Base-by-base conservation (phyloP, 805 yeast genomes). In the Candida tallmaniae region DNA sequence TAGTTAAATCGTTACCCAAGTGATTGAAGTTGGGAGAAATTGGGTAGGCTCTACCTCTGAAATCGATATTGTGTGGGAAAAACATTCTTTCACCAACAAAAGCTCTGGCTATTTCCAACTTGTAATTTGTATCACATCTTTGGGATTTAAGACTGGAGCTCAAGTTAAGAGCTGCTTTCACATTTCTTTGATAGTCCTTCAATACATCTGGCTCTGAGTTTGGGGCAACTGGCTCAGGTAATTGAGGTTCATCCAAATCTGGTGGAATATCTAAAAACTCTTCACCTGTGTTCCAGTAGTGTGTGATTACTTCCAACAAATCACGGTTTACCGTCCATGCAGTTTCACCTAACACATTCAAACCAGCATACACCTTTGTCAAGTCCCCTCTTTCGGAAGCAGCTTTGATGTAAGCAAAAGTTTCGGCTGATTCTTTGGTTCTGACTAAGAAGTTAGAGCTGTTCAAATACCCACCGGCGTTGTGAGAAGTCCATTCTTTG, bases 71-170 rank as follows among this genome's bases (percentile, higher is more conserved):
- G 52, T 84, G 90, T 6, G 94, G 93, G 64, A 83, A 83, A 51
- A 73, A 83, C 47, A 83, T 73, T 44, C 60, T 62, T 54, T 83
- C 93, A 16, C 94, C 94, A 38, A 73, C 83, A 60, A 58, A 82
- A 0, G 96, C 96, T 44, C 97, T 73, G 0, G 98, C 97, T 52
- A 93, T 87, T 58, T 93, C 98, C 34, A 93, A 62, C 56, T 87
- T 93, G 58, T 93, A 93, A 56, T 93, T 90, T 42, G 85, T 71
- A 58, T 89, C 97, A 64, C 98, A 93, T 57, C 98, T 76, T 54
- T 81, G 83, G 0, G 97, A 89, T 57, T 93, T 78, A 42, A 73
- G 68, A 15, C 81, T 67, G 8, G 83, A 75, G 40, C 78, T 79
- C 27, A 76, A 80, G 43, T 78, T 74, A 14, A 78, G 69, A 6